Evolutionary conservation across 2,329 filamentous ascomycete genomes (phyloP), one percentile per base, ranked within the genome.

Genomic region (Penicillium sp.): DNA sequence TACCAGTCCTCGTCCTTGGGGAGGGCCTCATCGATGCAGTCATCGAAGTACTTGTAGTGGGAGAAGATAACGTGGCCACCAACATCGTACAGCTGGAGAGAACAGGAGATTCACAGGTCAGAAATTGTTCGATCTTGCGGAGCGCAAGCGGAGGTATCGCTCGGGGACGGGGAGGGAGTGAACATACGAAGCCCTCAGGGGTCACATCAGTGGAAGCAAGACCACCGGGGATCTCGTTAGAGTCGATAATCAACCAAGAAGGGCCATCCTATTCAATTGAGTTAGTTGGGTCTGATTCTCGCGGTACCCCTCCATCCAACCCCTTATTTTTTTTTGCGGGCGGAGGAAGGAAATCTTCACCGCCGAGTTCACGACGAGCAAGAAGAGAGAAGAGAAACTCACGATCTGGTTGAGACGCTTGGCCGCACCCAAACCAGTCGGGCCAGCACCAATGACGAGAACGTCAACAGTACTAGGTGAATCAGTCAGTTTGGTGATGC

Each of bases 31-130:
- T 98, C 88, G 78, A 99, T 90, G 84, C 92, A 96, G 85, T 99
- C 95, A 83, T 99, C 95, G 80, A 99, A 99, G 88, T 99, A 99
- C 85, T 97, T 97, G 90, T 99, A 99, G 88, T 97, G 93, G 73
- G 93, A 97, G 87, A 97, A 97, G 83, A 97, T 97, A 82, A 97
- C 93, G 82, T 97, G 93, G 73, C 93, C 93, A 78, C 93, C 93
- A 73, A 99, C 95, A 82, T 99, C 95, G 87, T 97, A 99, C 74
- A 99, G 88, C 94, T 97, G 75, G 64, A 63, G 61, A 60, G 62
- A 62, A 44, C 24, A n/a, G n/a, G 22, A 26, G 59, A 61, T 10
- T 15, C 33, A 56, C 38, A 33, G 9, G 64, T 70, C 55, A 68
- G 68, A 53, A 12, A 38, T 56, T n/a, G 45, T 49, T 15, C 22